Base-by-base conservation (phyloP, 352 stramenopile species). In the Phytophthora syringae region DNA sequence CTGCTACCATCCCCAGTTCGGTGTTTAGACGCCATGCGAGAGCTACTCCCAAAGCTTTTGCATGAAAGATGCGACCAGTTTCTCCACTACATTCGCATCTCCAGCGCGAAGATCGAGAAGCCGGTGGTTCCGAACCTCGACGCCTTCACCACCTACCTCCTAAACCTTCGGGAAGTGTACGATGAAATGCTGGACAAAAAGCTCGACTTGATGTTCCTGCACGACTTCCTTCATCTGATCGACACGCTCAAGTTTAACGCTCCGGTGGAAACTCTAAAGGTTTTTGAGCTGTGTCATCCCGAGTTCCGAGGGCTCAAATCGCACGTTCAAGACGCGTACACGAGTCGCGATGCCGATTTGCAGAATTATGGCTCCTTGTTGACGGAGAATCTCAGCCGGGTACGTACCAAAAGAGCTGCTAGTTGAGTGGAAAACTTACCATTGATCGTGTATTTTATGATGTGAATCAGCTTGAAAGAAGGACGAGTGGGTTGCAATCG, bases 91-190 rank as follows among this genome's bases (percentile, higher is more conserved):
- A 64, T 87, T 27, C 39, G 68, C 21, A 34, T 37, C 0, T 75
- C 79, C 2, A 79, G 68, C 24, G 55, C 37, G 4, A 86, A 76
- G 18, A 84, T 89, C 20, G 72, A 89, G 45, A 88, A 83, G 25
- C 80, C 83, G 0, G 36, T 69, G 18, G 25, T 45, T 5, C 37
- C 47, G 2, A 55, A 76, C 20, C 27, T 92, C 20, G 64, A 77
- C 11, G 50, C 57, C 1, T 90, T 92, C 48, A 68, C 74, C 21
- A 76, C 11, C 15, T 92, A 90, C 47, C 71, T 92, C 15, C 18
- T 89, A 5, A 62, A 87, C 40, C 51, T 92, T 18, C 73, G 70
- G 74, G 61, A 88, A 48, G 77, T 90, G 16, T 72, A 80, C 24
- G 67, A 88, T 6, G 70, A 73, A 18, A 56, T 80, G 0, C 39